Conservation (phyloP, 176 grass and related monocot genomes). For the Hyparrhenia diplandra region DNA sequence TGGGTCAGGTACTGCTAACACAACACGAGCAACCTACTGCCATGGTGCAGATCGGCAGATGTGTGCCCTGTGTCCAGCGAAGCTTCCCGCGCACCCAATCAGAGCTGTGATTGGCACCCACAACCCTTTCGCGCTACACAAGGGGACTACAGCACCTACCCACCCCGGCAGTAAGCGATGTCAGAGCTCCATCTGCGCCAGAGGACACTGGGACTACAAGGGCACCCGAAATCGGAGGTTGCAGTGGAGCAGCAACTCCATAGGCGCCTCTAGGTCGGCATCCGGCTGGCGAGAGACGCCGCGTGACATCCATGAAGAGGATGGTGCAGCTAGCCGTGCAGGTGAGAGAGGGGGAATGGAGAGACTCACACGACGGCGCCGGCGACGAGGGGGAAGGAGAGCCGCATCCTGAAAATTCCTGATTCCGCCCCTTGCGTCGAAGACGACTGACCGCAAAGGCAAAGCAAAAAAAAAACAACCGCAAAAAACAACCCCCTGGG, state of each 20-base stretch:
- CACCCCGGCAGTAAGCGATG: neutral
- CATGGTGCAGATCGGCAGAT: neutral
- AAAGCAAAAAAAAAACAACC: no score
- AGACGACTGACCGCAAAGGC: neutral
- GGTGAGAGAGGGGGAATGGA: neutral
- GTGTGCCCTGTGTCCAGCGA: neutral
- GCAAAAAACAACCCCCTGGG: neutral
- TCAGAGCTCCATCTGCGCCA: neutral
- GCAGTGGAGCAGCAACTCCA: neutral
- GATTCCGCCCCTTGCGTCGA: neutral
- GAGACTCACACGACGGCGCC: constrained; percentile 67
- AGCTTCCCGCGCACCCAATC: neutral
- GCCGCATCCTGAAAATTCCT: constrained; percentile 33
- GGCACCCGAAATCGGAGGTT: neutral
- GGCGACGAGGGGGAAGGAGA: constrained; percentile 63
- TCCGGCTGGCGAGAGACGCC: neutral
- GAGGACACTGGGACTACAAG: neutral
- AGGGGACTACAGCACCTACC: neutral
- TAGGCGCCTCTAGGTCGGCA: neutral
- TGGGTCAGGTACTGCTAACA: neutral
- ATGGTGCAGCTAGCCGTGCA: neutral
- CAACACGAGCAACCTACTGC: neutral
- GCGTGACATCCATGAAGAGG: neutral
- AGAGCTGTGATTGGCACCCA: neutral
- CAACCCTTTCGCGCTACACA: neutral